Base-by-base conservation (phyloP, 2,329 filamentous ascomycete genomes). In the Diaporthe capsici region DNA sequence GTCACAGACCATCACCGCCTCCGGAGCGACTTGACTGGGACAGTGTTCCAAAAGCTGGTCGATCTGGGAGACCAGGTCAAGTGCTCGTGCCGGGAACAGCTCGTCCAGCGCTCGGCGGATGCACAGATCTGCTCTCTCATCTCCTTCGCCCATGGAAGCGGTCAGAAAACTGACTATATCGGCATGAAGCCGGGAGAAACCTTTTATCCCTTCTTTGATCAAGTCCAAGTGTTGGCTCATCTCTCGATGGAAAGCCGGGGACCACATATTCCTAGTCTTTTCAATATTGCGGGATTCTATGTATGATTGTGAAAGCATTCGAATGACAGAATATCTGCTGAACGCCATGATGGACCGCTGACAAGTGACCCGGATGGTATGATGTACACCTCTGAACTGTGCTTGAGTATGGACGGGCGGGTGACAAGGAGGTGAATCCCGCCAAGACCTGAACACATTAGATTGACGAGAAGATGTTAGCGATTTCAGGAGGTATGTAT, bases 191-290 rank as follows among this genome's bases (percentile, higher is more conserved):
- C 2, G 22, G 4, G 25, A 13, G 65, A 71, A 75, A 13, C 34
- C 53, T 53, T n/a, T 42, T 2, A 75, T 55, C 2, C 73, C 63
- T 71, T 75, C 44, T 61, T 63, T 61, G 34, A 63, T 71, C 73
- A 61, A 1, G 4, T 61, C 47, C 55, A 25, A 61, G 9, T 61
- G 47, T 42, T 13, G 71, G 63, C 55, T 28, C 51, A 75, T 25
- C 37, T 61, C 55, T 15, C 6, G 34, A 8, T 20, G 4, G 5
- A 75, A 20, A 17, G 55, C 8, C 10, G 63, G 44, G 12, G 49
- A 8, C 73, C 73, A 75, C 5, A 12, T 2, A 39, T 12, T 44
- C n/a, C 20, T 61, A 12, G 55, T 3, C 9, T 10, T 31, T 22
- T 65, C 34, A 3, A 55, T 20, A 4, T 44, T n/a, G 3, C 71